Base-by-base conservation (phyloP, 2,329 filamentous ascomycete species). In the Colletotrichum tanaceti region DNA sequence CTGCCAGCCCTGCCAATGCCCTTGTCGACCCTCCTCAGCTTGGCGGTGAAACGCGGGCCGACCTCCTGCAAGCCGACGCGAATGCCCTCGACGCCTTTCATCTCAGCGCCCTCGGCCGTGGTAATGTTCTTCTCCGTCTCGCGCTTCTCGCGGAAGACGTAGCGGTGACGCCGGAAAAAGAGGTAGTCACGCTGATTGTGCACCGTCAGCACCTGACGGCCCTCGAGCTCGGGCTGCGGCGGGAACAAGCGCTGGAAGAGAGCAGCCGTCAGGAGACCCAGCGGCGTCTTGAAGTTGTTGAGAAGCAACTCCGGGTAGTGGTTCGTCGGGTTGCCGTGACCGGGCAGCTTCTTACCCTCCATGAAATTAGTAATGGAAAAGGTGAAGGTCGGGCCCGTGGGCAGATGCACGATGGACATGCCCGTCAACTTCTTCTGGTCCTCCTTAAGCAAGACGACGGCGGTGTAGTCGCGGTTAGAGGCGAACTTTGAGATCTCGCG, bases 121-220 rank as follows among this genome's bases (percentile, higher is more conserved):
- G 93, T 86, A 1, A 98, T 92, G 63, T 89, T 91, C 83, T 97
- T 98, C 82, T 98, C 96, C 0, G 91, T 94, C 64, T 89, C 85
- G 13, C 91, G 86, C 83, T 96, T 97, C 68, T 98, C 93, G 16
- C 96, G 88, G 82, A 99, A 98, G 1, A 97, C 87, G 76, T 99
- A 99, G 54, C 96, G 86, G 79, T 98, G 94, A 44, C 94, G 86
- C 5, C 96, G 87, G 59, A 98, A 86, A 78, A 99, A 99, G 74
- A 98, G 96, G 79, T 95, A 98, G 79, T 98, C 95, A 71, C 95
- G 91, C 83, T 97, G 94, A 74, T 98, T 98, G 80, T 98, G 94
- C 60, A 98, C 81, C 0, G 95, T 98, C 10, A 98, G 89, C 1
- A 98, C 94, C 76, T 98, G 94, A 28, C 95, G 85, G 5, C 95